phyloP scores from a whole-genome alignment of 2,329 filamentous ascomycete genomes.

The Fusarium circinatum region DNA sequence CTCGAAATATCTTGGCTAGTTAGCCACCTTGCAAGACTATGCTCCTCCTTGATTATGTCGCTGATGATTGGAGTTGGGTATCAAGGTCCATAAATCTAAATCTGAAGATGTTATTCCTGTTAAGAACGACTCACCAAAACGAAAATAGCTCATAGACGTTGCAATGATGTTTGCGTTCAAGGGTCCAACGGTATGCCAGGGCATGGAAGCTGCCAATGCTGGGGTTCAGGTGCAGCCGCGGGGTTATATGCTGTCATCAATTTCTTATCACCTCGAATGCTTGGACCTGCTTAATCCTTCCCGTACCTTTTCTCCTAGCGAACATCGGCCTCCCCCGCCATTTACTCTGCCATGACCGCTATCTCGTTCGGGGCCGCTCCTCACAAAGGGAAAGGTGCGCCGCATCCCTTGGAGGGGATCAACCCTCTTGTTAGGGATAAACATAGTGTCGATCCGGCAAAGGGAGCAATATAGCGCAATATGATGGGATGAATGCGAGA shows the following conservation, averaged over 20 bases:
- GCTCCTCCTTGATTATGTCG: conserved; percentile 1
- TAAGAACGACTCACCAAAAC: background rate
- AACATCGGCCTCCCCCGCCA: conserved; percentile 9
- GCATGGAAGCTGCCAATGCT: background rate
- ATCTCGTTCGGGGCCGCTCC: conserved; percentile 4
- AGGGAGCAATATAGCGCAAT: background rate
- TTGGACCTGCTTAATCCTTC: conserved; percentile 9
- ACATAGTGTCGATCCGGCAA: conserved; percentile 9
- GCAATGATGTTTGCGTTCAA: background rate
- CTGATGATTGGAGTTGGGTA: background rate
- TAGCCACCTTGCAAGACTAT: background rate
- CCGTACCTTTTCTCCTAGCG: conserved; percentile 21
- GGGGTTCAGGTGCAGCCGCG: background rate
- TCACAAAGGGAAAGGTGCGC: conserved; percentile 7
- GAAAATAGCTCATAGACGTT: background rate
- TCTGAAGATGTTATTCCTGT: background rate
- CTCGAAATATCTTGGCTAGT: conserved; percentile 19
- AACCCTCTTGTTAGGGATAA: background rate
- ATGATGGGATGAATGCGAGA: background rate
- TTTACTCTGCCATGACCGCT: conserved; percentile 1
- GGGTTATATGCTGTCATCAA: conserved; percentile 14
- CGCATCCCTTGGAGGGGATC: background rate
- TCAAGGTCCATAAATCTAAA: background rate
- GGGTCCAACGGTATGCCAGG: background rate
- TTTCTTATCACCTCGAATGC: conserved; percentile 7